phyloP scores from a whole-genome alignment of 2,329 filamentous ascomycete genomes.

The Sclerotiophoma versabilis region DNA sequence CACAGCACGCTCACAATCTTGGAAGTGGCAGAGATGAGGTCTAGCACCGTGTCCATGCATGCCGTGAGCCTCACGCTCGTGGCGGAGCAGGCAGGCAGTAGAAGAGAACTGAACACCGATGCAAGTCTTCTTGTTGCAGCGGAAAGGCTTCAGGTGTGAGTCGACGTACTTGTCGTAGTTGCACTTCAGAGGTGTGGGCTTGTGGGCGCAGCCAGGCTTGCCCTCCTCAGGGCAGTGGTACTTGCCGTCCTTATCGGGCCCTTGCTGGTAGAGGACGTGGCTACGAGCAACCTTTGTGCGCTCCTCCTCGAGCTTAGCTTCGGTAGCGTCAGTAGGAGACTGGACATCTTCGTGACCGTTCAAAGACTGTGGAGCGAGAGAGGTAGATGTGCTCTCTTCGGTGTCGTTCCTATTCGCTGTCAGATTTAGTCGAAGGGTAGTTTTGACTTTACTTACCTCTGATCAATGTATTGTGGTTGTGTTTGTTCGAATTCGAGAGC shows the following conservation, averaged over 20 bases:
- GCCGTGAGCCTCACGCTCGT: conserved; percentile 94
- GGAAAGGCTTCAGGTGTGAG: conserved; percentile 94
- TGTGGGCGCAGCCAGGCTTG: conserved; percentile 79
- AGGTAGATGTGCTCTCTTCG: conserved; percentile 35
- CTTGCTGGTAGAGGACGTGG: conserved; percentile 74
- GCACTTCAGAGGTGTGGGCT: conserved; percentile 96
- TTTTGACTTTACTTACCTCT: conserved; percentile 25
- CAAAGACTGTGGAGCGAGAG: conserved; percentile 34
- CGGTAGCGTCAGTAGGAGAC: conserved; percentile 38
- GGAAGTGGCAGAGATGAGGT: conserved; percentile 86
- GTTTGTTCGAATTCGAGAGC: conserved; percentile 34
- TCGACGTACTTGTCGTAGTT: conserved; percentile 99
- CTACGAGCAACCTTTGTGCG: conserved; percentile 52
- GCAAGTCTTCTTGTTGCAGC: conserved; percentile 86
- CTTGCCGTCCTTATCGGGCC: conserved; percentile 73
- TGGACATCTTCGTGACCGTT: conserved; percentile 40
- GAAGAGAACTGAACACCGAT: conserved; percentile 91
- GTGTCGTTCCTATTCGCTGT: conserved; percentile 32
- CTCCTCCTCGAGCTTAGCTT: conserved; percentile 47
- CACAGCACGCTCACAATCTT: conserved; percentile 83
- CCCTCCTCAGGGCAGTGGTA: conserved; percentile 93
- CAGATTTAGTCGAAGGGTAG: not conserved
- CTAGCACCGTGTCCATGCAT: conserved; percentile 95
- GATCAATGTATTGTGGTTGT: conserved; percentile 23
- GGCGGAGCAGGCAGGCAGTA: conserved; percentile 90